A percentile compares a stretch with the other conserved stretches of the same genome.
Conservation (phyloP, 495 filamentous ascomycete genomes). For the Aspergillus avenaceus region DNA sequence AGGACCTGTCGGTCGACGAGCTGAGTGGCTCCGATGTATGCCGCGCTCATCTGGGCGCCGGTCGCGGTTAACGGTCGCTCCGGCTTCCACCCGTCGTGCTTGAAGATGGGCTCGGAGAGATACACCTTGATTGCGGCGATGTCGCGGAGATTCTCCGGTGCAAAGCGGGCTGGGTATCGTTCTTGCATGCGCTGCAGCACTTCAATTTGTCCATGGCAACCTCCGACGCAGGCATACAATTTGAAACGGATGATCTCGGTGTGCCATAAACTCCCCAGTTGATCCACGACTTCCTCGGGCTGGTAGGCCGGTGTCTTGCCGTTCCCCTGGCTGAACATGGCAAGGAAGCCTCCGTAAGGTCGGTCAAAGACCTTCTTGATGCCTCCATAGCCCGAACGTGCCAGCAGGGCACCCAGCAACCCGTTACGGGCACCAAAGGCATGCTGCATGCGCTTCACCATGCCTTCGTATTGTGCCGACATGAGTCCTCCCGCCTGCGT, state of each 20-base stretch:
- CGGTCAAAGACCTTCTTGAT: slow-evolving; percentile 44
- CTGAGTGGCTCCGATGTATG: slow-evolving; percentile 39
- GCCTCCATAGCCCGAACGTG: slow-evolving; percentile 33
- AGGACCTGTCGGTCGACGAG: slow-evolving; percentile 36
- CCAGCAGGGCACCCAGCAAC: slow-evolving; percentile 35
- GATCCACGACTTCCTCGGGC: slow-evolving; percentile 25
- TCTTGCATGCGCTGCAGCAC: slow-evolving; percentile 21
- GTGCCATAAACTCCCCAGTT: slow-evolving; percentile 36
- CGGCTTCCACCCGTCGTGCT: slow-evolving; percentile 36
- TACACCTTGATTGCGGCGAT: slow-evolving; percentile 25
- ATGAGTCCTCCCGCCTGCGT: slow-evolving; percentile 40
- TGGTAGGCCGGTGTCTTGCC: slow-evolving; percentile 25
- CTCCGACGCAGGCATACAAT: slow-evolving; percentile 36
- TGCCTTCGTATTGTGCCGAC: slow-evolving; percentile 40
- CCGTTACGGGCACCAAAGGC: slow-evolving; percentile 44
- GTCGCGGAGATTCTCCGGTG: slow-evolving; percentile 13
- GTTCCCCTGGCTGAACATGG: slow-evolving; percentile 31
- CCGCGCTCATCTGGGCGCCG: slow-evolving; percentile 41
- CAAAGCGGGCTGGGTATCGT: slow-evolving; percentile 17
- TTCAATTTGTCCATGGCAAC: slow-evolving; percentile 30
- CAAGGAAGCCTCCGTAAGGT: slow-evolving; percentile 39
- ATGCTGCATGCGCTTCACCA: slow-evolving; percentile 44
- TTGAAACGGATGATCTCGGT: slow-evolving; percentile 34
- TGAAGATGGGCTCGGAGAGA: slow-evolving; percentile 25
- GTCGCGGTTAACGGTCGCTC: slow-evolving; percentile 32